Base-by-base conservation (phyloP, 2,329 filamentous ascomycete genomes). In the Dactylellina leptospora region DNA sequence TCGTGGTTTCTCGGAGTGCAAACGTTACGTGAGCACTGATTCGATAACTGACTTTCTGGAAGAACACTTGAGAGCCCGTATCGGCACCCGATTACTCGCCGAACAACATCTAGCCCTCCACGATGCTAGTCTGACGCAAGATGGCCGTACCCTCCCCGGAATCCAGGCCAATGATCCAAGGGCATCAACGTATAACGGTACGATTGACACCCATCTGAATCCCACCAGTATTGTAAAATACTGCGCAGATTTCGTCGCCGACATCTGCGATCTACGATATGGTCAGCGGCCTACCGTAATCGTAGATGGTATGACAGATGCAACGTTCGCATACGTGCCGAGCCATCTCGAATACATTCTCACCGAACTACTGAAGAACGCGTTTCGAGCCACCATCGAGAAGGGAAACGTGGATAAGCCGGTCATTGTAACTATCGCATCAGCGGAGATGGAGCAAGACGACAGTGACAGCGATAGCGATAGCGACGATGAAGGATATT, bases 331-430 rank as follows among this genome's bases (percentile, higher is more conserved):
- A 18, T 95, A 96, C 78, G 89, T 99, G 6, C 95, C 95, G 11
- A 95, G 96, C 79, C 95, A 99, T 80, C 85, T 99, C 22, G 93
- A 97, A 80, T 99, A 99, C 80, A 97, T 99, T 75, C 86, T 97
- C 74, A 99, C 93, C 0, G 95, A 99, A 80, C 85, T 99, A 0
- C 85, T 99, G 68, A 99, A 99, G 81, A 99, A 99, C 78, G 91
- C 93, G 0, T 99, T 97, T 82, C 87, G 95, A 44, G 93, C 95
- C 2, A 96, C 92, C 0, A 88, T 97, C 8, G 95, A 99, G 80
- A 88, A 86, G 66, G 87, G 88, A n/a, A 88, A 86, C 77, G 89
- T 90, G 75, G 84, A 86, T 42, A 90, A 96, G 75, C 91, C 93
- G 0, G 85, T 99, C 40, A 91, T 96, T 75, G 88, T 97, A 71